A percentile compares a stretch with the other conserved stretches of the same genome.
phyloP scores from a whole-genome alignment of 352 stramenopile genomes.

The Phytophthora melonis region DNA sequence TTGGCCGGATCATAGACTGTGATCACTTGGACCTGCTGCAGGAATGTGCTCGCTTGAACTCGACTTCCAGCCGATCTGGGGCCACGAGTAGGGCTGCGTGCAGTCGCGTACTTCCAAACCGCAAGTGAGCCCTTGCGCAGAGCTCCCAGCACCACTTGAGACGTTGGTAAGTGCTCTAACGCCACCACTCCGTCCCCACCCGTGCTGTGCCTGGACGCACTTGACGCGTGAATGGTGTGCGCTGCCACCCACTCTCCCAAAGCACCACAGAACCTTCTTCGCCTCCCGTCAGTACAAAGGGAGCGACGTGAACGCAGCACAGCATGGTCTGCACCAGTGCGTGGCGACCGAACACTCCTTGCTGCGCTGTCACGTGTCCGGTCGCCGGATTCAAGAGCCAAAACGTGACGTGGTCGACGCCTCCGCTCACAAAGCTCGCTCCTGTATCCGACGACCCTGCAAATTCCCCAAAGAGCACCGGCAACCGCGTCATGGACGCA shows the following conservation, averaged over 20 bases:
- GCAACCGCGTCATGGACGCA: constrained; percentile 58
- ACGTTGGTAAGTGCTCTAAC: constrained; percentile 46
- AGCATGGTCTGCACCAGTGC: constrained; percentile 59
- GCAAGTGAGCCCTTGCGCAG: constrained; percentile 45
- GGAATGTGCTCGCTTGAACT: constrained; percentile 42
- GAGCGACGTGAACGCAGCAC: constrained; percentile 49
- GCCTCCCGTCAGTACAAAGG: constrained; percentile 67
- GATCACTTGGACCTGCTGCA: constrained; percentile 41
- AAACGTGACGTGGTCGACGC: constrained; percentile 76
- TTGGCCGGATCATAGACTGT: constrained; percentile 17
- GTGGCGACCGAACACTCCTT: constrained; percentile 73
- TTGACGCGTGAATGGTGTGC: constrained; percentile 41
- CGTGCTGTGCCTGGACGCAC: constrained; percentile 3
- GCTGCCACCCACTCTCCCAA: constrained; percentile 68
- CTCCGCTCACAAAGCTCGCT: constrained; percentile 66
- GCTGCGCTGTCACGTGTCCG: constrained; percentile 57
- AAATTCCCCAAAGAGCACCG: constrained; percentile 73
- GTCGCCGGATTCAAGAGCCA: constrained; percentile 64
- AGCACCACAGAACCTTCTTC: constrained; percentile 58
- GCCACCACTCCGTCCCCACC: constrained; percentile 40
- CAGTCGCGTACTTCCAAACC: constrained; percentile 42
- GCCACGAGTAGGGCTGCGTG: constrained; percentile 17
- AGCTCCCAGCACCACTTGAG: constrained; percentile 53
- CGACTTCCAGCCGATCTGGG: constrained; percentile 16
- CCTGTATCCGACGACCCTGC: constrained; percentile 6